A percentile compares a stretch with the other conserved stretches of the same genome.
phyloP scores from a whole-genome alignment of 805 yeast species.

The Lipomyces spencermartinsiae region DNA sequence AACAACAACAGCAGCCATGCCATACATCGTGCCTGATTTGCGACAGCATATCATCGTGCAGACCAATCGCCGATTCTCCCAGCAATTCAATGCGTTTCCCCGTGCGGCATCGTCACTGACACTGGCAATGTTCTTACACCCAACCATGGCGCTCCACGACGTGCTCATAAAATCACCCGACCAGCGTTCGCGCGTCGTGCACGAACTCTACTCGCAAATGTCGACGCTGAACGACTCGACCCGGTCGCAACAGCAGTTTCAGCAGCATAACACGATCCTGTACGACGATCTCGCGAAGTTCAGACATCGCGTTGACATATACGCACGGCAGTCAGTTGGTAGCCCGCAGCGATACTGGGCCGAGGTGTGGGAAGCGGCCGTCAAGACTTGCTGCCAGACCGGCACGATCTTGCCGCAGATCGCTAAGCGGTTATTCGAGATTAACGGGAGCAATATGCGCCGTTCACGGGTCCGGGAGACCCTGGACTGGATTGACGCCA shows the following conservation, averaged over 20 bases:
- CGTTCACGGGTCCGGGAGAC: constrained; percentile 22
- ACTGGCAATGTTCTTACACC: constrained; percentile 32
- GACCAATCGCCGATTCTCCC: constrained; percentile 24
- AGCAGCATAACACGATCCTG: constrained; percentile 19
- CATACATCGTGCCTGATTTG: constrained; percentile 14
- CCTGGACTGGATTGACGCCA: constrained; percentile 29
- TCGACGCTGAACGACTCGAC: constrained; percentile 9
- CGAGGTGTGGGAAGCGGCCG: constrained; percentile 16
- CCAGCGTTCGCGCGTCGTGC: constrained; percentile 33
- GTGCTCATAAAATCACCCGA: constrained; percentile 31
- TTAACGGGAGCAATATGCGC: constrained; percentile 22
- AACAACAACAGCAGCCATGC: constrained; percentile 4
- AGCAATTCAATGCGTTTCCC: constrained; percentile 21
- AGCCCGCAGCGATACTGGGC: constrained; percentile 25
- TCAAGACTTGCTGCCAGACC: neutral
- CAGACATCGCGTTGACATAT: constrained; percentile 26
- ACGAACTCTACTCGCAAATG: constrained; percentile 31
- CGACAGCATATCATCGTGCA: constrained; percentile 16
- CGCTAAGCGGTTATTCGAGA: constrained; percentile 29
- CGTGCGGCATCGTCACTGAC: constrained; percentile 27
- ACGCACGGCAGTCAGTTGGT: constrained; percentile 21
- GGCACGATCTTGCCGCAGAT: constrained; percentile 27
- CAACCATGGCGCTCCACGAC: constrained; percentile 31
- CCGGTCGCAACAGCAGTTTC: constrained; percentile 5
- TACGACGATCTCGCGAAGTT: constrained; percentile 34